Base-by-base conservation (phyloP, 2,329 filamentous ascomycete genomes). In the Ophiocordyceps camponoti-saundersi region DNA sequence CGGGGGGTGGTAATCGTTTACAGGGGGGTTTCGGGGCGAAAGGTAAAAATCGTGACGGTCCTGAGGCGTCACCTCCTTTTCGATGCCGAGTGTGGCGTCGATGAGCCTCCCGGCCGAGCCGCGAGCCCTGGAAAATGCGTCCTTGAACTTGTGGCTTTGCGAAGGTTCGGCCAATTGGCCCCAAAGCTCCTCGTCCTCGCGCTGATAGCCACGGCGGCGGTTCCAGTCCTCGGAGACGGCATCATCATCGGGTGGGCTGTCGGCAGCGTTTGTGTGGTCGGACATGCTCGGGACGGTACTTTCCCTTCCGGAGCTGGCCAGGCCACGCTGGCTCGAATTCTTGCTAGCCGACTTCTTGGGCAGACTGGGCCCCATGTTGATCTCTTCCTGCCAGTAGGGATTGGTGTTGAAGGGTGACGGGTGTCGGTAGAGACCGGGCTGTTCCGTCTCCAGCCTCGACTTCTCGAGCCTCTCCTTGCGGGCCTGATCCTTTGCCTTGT, bases 121-220 rank as follows among this genome's bases (percentile, higher is more conserved):
- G 22, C 73, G 68, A 12, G 77, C 77, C 56, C 79, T 76, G 53
- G 71, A 73, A 53, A 78, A 71, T 51, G 71, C 73, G 52, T 75
- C 72, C 64, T 71, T 73, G 47, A 77, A 53, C 56, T 73, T 71
- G 55, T 79, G 73, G 44, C 75, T 69, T 18, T 39, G 34, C 34
- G 16, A 16, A 48, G 62, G 56, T 55, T 80, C 77, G 51, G 48
- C 51, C 13, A 47, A 41, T 26, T 75, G 62, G 18, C 86, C 86
- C 85, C 86, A 93, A 6, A 94, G 70, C 52, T 85, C 80, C 63
- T 95, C 89, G 53, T 95, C 88, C 59, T 92, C 85, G 47, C 88
- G 73, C 61, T 95, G 85, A 60, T 93, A 89, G 50, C 82, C 76
- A 61, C 79, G 59, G 20, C 60, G 80, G 55, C 72, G 72, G 57